Evolutionary conservation across 2,329 filamentous ascomycete genomes (phyloP), one percentile per base, ranked within the genome.

Genomic region (Talaromyces atroroseus): DNA sequence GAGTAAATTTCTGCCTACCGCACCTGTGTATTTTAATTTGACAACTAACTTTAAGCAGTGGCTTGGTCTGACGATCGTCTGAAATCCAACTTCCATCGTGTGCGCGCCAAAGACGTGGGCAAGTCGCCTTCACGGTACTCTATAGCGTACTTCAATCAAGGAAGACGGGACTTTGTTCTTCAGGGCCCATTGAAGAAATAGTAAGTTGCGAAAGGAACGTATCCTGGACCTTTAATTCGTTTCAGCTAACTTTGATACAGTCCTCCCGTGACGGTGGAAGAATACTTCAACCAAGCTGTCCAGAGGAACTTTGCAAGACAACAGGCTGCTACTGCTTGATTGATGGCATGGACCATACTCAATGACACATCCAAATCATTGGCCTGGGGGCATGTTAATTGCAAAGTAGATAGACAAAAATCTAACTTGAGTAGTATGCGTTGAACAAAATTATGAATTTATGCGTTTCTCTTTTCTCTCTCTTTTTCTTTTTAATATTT

Each of bases 81-180:
- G 23, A 52, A 52, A 45, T 52, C 49, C 24, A 52, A 52, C 8
- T 45, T 52, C 49, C 36, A 52, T 40, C 49, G 36, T 29, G 49
- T 52, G 36, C 49, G 49, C 36, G 49, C 49, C 18, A 52, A 52
- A 23, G 49, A 52, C 23, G 49, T 34, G 23, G 49, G 49, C 11
- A 52, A 52, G 18, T 42, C 36, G 23, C 49, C 49, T 23, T 52
- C 49, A 16, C 21, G 38, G 38, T 52, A 44, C 10, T 44, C 49
- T 20, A 52, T 52, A 21, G 49, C 49, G 8, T 52, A 52, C 23
- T 52, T 45, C 23, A 52, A 52, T n/a, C 49, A 52, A 32, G 49
- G 14, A 20, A 34, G 49, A 20, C 23, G 49, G 20, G 49, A 44
- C 10, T 52, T 44, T 52, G 49, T 52, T 26, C 16, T 44, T 2